Evolutionary conservation across 805 yeast genomes (phyloP).

Genomic region (Saturnispora bothae): DNA sequence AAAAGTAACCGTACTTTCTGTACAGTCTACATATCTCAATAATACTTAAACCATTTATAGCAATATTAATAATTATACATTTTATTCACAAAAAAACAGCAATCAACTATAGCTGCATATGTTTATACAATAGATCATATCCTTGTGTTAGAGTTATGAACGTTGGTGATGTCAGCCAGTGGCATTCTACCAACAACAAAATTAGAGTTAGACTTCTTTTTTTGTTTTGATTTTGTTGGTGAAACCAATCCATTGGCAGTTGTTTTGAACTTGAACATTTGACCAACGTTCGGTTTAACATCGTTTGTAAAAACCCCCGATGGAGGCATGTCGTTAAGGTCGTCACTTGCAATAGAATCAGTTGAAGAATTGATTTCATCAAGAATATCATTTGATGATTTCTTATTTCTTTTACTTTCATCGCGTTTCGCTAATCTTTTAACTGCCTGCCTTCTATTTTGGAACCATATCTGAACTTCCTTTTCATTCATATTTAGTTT

Average conservation of each 20-base stretch:
- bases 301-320: conserved; percentile 1
- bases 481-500: conserved; percentile 91
- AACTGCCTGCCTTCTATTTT: conserved; percentile 80
- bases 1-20: too few relatives aligned
- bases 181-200: conserved; percentile 9
- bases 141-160: too few relatives aligned
- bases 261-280: conserved; percentile 30
- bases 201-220: conserved; percentile 26
- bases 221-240: conserved; percentile 19
- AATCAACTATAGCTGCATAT: too few relatives aligned
- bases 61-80: too few relatives aligned
- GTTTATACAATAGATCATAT: too few relatives aligned
- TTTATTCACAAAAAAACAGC: too few relatives aligned
- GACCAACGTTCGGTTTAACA: conserved; percentile 10
- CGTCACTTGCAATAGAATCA: conserved; percentile 4
- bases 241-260: conserved; percentile 24
- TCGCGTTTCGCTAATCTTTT: conserved; percentile 31
- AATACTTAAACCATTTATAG: too few relatives aligned
- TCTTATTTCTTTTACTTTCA: not conserved
- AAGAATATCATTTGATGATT: not conserved
- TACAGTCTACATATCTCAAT: too few relatives aligned
- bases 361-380: not conserved
- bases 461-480: conserved; percentile 98
- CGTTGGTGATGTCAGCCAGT: conserved; percentile 5
- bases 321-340: conserved; percentile 1